These are phyloP conservation scores for Voacanga thouarsii DNA, from an alignment of 257 asterid genomes.

Conservation along the genomic window DNA sequence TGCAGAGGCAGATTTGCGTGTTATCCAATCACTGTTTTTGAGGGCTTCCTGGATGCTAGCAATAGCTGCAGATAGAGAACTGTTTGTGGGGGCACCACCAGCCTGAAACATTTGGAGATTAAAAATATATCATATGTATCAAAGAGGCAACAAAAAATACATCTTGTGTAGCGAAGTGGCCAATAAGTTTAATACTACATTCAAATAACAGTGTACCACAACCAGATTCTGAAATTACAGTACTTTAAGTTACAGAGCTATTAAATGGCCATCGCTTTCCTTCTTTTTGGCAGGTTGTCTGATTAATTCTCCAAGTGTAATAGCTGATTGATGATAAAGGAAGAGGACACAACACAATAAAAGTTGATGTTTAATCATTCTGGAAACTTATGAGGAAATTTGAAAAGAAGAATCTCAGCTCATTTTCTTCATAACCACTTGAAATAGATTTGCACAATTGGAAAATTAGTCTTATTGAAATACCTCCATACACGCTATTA, in stretches of 20 bases:
- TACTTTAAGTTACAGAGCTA: background rate
- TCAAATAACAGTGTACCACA: background rate
- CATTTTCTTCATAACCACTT: background rate
- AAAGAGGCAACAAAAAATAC: background rate
- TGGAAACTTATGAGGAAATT: background rate
- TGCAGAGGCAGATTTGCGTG: constrained; percentile 84
- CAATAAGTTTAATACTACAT: background rate
- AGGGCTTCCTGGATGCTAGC: constrained; percentile 80
- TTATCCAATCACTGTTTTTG: constrained; percentile 83
- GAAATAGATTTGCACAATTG: background rate
- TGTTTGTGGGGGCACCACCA: constrained; percentile 73
- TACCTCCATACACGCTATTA: background rate
- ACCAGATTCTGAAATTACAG: background rate
- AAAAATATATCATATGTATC: background rate
- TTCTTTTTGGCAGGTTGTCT: background rate
- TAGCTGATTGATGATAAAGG: background rate
- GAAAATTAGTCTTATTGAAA: background rate
- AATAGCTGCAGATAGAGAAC: constrained; percentile 62
- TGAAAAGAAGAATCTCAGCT: background rate
- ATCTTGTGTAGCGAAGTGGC: background rate
- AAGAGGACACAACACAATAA: background rate
- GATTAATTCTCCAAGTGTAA: background rate
- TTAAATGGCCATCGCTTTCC: background rate
- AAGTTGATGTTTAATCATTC: background rate
- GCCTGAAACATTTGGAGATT: constrained; percentile 49